phyloP scores from a whole-genome alignment of 164 flowering plant genomes.

The Berberis thunbergii region DNA sequence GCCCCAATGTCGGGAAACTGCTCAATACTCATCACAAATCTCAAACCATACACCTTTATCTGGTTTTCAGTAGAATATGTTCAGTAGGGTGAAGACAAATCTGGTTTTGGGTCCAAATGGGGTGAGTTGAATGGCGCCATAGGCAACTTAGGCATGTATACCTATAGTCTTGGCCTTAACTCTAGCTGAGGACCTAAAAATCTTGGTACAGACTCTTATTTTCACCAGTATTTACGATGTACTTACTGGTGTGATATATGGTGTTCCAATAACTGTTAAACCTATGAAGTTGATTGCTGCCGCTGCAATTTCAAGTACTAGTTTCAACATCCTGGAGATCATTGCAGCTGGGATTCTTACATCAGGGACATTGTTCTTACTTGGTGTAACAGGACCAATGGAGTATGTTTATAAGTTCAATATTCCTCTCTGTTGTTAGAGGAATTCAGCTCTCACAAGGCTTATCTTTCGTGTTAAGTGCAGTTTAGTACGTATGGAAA shows the following conservation, averaged over 20 bases:
- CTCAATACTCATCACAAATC: slow-evolving; percentile 3
- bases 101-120: slow-evolving; percentile 55
- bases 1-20: neutral
- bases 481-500: slow-evolving; percentile 56
- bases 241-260: slow-evolving; percentile 63
- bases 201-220: slow-evolving; percentile 61
- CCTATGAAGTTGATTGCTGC: slow-evolving; percentile 96
- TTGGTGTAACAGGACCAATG: slow-evolving; percentile 80
- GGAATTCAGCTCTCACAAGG: slow-evolving; percentile 92
- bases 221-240: slow-evolving; percentile 79
- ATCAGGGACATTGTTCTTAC: slow-evolving; percentile 32
- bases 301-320: slow-evolving; percentile 49
- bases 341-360: slow-evolving; percentile 86
- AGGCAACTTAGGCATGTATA: slow-evolving; percentile 85
- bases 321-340: slow-evolving; percentile 63
- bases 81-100: slow-evolving; percentile 30
- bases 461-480: slow-evolving; percentile 64
- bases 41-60: neutral
- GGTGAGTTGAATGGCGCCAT: slow-evolving; percentile 76
- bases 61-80: slow-evolving; percentile 3
- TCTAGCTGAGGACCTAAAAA: slow-evolving; percentile 48
- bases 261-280: slow-evolving; percentile 95
- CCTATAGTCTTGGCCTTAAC: slow-evolving; percentile 78
- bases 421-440: slow-evolving; percentile 82
- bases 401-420: slow-evolving; percentile 34